A percentile compares a stretch with the other conserved stretches of the same genome.
phyloP scores from a whole-genome alignment of 305 asterid genomes.

The Nicotiana rustica region DNA sequence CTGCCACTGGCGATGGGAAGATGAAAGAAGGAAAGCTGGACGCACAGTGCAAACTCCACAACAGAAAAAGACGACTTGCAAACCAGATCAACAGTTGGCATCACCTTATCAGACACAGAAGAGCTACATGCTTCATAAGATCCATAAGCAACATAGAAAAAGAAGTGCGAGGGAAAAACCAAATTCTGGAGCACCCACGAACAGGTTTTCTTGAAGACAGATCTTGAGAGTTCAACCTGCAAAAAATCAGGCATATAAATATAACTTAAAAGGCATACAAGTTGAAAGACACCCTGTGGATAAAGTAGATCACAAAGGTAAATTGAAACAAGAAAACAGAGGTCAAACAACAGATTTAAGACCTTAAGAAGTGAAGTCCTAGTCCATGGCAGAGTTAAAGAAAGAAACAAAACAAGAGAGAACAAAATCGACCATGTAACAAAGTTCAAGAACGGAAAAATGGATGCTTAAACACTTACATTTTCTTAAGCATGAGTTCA shows the following conservation, averaged over 20 bases:
- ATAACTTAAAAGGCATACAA: neutral
- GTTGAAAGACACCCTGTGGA: neutral
- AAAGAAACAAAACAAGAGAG: constrained; percentile 7
- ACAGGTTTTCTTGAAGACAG: neutral
- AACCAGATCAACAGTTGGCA: neutral
- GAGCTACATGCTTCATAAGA: constrained; percentile 21
- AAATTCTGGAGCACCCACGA: neutral
- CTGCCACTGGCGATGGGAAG: constrained; percentile 17
- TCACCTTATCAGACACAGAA: neutral
- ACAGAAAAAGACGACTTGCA: constrained; percentile 10
- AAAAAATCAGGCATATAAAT: neutral
- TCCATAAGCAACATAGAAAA: constrained; percentile 11
- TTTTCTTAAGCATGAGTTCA: constrained; percentile 3
- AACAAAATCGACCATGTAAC: neutral
- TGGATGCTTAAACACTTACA: neutral
- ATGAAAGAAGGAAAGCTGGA: constrained; percentile 1
- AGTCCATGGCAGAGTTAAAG: neutral
- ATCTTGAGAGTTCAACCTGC: constrained; percentile 20
- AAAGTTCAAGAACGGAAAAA: neutral
- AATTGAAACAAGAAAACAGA: neutral
- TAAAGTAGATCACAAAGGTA: neutral
- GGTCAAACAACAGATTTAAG: neutral
- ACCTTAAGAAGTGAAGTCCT: neutral
- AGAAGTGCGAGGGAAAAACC: constrained; percentile 12
- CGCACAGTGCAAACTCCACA: constrained; percentile 26